phyloP scores from a whole-genome alignment of 1,284 basidiomycete species.

The Sanghuangporus baumii region DNA sequence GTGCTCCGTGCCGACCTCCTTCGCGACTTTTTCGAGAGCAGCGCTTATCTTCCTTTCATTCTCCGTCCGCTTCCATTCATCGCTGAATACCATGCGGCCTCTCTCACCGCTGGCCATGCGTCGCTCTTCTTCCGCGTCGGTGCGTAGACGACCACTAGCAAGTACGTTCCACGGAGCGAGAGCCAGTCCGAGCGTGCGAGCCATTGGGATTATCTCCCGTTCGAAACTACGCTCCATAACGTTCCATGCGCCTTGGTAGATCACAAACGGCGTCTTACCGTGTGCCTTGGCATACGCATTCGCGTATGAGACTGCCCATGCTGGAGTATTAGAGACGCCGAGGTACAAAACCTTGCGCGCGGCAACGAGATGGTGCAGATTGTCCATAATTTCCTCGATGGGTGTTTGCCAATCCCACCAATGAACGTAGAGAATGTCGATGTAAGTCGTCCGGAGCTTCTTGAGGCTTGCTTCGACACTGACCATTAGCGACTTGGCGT shows the following conservation, averaged over 20 bases:
- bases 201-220: slow-evolving; percentile 52
- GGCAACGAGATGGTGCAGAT: slow-evolving; percentile 47
- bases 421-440: slow-evolving; percentile 40
- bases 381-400: slow-evolving; percentile 20
- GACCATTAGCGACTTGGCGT: slow-evolving; percentile 28
- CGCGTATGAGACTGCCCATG: slow-evolving; percentile 32
- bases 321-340: slow-evolving; percentile 26
- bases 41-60: slow-evolving; percentile 17
- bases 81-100: slow-evolving; percentile 2
- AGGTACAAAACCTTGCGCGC: slow-evolving; percentile 34
- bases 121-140: slow-evolving; percentile 19
- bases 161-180: slow-evolving; percentile 49
- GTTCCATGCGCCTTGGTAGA: slow-evolving; percentile 52
- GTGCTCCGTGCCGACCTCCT: slow-evolving; percentile 28
- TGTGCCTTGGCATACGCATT: slow-evolving; percentile 40
- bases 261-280: slow-evolving; percentile 42
- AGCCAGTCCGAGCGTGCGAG: slow-evolving; percentile 40
- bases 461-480: slow-evolving; percentile 34
- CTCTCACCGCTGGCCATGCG: slow-evolving; percentile 15
- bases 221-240: slow-evolving; percentile 45
- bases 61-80: slow-evolving; percentile 16
- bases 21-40: slow-evolving; percentile 25
- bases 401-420: slow-evolving; percentile 40
- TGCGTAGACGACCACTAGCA: slow-evolving; percentile 29
- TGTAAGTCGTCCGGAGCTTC: slow-evolving; percentile 40